A percentile compares a stretch with the other conserved stretches of the same genome.
Conservation (phyloP, 225 moss, liverwort and hornwort genomes). For the Marchantia polymorpha region DNA sequence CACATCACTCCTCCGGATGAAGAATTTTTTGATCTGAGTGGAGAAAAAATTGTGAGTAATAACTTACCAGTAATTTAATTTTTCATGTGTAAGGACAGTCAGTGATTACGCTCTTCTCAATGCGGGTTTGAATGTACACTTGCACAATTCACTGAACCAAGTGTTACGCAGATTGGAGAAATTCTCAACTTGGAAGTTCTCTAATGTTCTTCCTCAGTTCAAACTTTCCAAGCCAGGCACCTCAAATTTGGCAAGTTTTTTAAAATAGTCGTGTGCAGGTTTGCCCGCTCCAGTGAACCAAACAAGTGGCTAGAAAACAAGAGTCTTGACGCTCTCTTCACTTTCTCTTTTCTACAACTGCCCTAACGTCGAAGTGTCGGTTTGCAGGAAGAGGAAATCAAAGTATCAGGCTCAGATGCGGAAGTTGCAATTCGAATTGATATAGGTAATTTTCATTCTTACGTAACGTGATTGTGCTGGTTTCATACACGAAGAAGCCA, state of each 20-base stretch:
- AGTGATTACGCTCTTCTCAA: neutral
- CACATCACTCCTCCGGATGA: no score
- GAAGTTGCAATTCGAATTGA: constrained; percentile 40
- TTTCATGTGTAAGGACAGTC: neutral
- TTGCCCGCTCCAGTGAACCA: no score
- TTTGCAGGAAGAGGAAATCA: constrained; percentile 31
- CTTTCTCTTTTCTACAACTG: neutral
- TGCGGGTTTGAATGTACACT: neutral
- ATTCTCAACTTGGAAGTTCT: no score
- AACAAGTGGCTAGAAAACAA: no score
- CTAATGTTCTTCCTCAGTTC: no score
- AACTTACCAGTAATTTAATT: neutral
- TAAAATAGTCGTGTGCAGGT: no score
- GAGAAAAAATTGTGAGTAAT: constrained; percentile 26
- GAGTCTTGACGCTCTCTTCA: neutral
- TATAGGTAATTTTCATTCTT: neutral
- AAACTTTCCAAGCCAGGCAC: no score
- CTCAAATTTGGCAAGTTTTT: no score
- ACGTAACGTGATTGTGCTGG: neutral
- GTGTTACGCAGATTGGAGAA: constrained; percentile 11
- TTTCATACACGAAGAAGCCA: neutral
- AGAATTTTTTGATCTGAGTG: no score
- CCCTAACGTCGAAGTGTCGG: neutral
- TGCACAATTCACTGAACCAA: neutral
- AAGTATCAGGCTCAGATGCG: constrained; percentile 23